A percentile compares a stretch with the other conserved stretches of the same genome.
Evolutionary conservation across 306 rosid species (phyloP).

Genomic region (Luffa acutangula): DNA sequence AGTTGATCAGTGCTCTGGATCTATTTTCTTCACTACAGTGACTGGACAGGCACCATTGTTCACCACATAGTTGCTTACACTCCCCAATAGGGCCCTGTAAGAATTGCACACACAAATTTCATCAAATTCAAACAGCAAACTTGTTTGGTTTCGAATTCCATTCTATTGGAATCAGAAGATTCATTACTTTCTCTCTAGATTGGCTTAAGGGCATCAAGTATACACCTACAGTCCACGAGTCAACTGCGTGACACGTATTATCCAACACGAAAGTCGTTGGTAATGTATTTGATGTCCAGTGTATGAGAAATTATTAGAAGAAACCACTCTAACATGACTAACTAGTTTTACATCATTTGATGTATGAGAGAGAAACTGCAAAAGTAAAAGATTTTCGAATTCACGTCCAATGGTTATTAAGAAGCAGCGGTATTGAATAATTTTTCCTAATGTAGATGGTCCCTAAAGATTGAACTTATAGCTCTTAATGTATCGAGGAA

Average conservation of each 20-base stretch:
- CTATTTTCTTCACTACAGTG: constrained; percentile 55
- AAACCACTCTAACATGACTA: too few species aligned
- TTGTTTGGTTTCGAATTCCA: background rate
- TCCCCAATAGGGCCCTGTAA: constrained; percentile 69
- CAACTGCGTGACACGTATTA: background rate
- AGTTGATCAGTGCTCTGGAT: background rate
- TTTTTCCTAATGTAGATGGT: background rate
- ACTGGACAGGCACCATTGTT: constrained; percentile 59
- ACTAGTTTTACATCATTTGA: too few species aligned
- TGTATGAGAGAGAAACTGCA: too few species aligned
- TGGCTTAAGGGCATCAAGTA: background rate
- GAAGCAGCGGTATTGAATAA: too few species aligned
- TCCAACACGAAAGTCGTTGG: background rate
- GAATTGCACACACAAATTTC: constrained; percentile 9
- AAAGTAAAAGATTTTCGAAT: too few species aligned
- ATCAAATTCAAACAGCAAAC: constrained; percentile 3
- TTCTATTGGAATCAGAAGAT: background rate
- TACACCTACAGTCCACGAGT: background rate
- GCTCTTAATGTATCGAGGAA: background rate
- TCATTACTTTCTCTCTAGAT: background rate
- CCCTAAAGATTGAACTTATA: background rate
- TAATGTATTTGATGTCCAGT: background rate
- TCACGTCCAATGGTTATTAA: too few species aligned
- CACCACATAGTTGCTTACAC: constrained; percentile 79
- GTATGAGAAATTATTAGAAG: background rate